A percentile compares a stretch with the other conserved stretches of the same genome.
phyloP scores from a whole-genome alignment of 148 eudicot genomes.

The Diospyros lotus region DNA sequence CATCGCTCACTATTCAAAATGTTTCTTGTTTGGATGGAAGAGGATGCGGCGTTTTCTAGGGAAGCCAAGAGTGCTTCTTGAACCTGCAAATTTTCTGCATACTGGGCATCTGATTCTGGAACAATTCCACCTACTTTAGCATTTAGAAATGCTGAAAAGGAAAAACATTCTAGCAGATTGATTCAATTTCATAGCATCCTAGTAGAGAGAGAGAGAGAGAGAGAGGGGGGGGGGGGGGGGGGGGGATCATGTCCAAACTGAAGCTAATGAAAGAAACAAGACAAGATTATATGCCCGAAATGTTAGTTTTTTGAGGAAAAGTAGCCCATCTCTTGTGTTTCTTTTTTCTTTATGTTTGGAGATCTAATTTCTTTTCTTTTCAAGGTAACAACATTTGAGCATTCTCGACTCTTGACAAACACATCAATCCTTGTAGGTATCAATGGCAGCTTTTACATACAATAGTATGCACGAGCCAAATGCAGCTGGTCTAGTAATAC shows the following conservation, averaged over 20 bases:
- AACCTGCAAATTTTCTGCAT: neutral
- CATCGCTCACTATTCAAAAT: neutral
- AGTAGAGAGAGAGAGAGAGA: neutral
- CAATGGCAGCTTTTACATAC: too few relatives aligned
- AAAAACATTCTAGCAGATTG: neutral
- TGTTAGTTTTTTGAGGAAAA: too few relatives aligned
- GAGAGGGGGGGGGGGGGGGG: neutral
- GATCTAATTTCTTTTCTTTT: too few relatives aligned
- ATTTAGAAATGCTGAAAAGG: neutral
- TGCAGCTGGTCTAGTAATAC: too few relatives aligned
- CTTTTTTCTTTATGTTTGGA: too few relatives aligned
- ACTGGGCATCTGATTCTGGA: neutral
- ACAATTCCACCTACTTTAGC: neutral
- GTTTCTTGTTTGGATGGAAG: neutral
- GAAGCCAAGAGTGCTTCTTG: conserved; percentile 13
- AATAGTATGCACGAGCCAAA: too few relatives aligned
- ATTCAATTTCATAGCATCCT: neutral
- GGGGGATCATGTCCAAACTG: too few relatives aligned
- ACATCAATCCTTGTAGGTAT: too few relatives aligned
- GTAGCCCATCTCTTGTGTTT: too few relatives aligned
- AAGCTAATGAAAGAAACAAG: neutral
- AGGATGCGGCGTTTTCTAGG: neutral
- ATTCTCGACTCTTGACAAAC: too few relatives aligned
- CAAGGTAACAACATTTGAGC: too few relatives aligned
- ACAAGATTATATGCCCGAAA: neutral